Base-by-base conservation (phyloP, 305 asterid species). In the Rubia peregrina region DNA sequence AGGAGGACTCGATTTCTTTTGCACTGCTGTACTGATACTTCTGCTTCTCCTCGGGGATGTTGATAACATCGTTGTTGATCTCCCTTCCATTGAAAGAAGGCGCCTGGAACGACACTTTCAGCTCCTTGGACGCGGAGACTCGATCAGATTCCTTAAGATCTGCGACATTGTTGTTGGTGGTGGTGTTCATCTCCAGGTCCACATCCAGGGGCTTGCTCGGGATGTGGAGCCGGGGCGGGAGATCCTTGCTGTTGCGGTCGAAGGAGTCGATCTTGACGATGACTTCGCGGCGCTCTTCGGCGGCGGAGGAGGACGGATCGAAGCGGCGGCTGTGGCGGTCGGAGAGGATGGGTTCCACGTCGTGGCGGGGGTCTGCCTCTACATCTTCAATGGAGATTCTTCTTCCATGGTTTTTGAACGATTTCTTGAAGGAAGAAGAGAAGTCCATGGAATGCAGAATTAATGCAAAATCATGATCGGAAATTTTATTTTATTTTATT, bases 151-250 rank as follows among this genome's bases (percentile, higher is more conserved):
- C 24, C 22, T n/a, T 53, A n/a, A n/a, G 4, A 53, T 51, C 57
- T 10, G 17, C 8, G 8, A 7, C 40, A 33, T 62, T 6, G 22
- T 17, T 41, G 68, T 3, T 19, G 68, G 22, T 41, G 69, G 11
- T 17, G 59, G 10, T n/a, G 24, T 53, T 87, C 97, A 90, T 87
- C 21, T 92, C 98, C 77, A 90, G 59, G 70, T 90, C 95, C 73
- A 87, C 82, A 73, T 92, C 97, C 67, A 88, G 75, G 13, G 90
- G 24, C 9, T 53, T 53, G 24, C 11, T 14, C 59, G 59, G 59
- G 9, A 53, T n/a, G 7, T 53, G 24, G n/a, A 53, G 22, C 59
- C 24, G 7, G 4, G 59, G 63, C 6, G 36, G 63, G 14, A 17
- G 61, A 33, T 63, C 67, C 4, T 61, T 72, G 43, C 4, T 21